Percentiles rank a stretch among this genome's conserved stretches.
These are phyloP conservation scores for Euphorbia tirucalli DNA, from an alignment of 345 rosid genomes.

Conservation along the genomic window DNA sequence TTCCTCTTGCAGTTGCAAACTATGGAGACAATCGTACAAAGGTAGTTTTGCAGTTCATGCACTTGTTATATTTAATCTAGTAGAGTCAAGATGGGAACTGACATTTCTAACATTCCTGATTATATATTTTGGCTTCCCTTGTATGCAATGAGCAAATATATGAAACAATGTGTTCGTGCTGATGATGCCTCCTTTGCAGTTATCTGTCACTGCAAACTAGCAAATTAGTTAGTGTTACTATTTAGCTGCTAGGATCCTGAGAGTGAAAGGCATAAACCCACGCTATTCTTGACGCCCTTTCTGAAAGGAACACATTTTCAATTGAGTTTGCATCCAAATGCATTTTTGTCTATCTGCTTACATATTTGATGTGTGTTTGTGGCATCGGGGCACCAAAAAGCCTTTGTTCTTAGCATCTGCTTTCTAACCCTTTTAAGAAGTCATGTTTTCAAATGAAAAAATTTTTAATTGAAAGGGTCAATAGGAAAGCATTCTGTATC, in stretches of 20 bases:
- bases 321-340: background rate
- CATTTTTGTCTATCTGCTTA: background rate
- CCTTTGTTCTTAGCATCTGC: no score
- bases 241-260: no score
- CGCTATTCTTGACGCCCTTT: no score
- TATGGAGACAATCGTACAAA: conserved; percentile 85
- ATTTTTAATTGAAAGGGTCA: no score
- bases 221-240: no score
- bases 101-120: background rate
- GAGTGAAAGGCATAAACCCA: no score
- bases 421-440: background rate
- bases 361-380: background rate
- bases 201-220: no score
- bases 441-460: background rate
- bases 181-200: no score
- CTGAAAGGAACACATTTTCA: no score
- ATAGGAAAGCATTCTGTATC: background rate
- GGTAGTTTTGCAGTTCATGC: conserved; percentile 33
- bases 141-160: background rate
- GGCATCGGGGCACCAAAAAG: background rate
- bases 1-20: no score
- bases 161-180: background rate
- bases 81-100: background rate
- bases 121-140: background rate
- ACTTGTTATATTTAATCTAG: background rate